Evolutionary conservation across 352 stramenopile species (phyloP).

Genomic region (Phytopythium vexans): DNA sequence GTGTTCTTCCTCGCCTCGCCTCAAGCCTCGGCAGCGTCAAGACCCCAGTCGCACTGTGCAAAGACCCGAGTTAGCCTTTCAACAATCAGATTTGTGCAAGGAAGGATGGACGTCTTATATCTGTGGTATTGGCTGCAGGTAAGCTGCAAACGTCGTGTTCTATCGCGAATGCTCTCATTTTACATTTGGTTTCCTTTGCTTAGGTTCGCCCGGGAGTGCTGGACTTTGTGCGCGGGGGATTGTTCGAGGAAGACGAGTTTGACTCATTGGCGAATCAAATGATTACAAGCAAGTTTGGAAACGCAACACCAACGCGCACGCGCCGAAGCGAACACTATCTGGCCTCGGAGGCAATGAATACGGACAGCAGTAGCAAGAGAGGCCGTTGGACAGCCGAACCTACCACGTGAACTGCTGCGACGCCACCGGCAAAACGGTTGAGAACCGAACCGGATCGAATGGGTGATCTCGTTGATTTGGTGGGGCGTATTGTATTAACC

Average conservation of each 20-base stretch:
- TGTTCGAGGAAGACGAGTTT: conserved; percentile 2
- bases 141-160: conserved; percentile 1
- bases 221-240: not conserved
- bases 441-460: no score
- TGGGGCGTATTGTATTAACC: no score
- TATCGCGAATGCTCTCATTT: not conserved
- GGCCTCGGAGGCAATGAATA: no score
- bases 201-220: no score
- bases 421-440: no score
- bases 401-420: not conserved
- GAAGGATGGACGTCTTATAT: not conserved
- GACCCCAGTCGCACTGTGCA: no score
- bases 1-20: no score
- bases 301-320: conserved; percentile 3
- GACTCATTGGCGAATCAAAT: conserved; percentile 3
- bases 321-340: conserved; percentile 2
- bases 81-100: conserved; percentile 1
- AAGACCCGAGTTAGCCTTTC: no score
- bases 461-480: no score
- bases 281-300: no score
- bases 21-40: no score
- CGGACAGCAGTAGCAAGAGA: conserved; percentile 2
- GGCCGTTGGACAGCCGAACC: not conserved
- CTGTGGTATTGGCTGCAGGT: conserved; percentile 3
- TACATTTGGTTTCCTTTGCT: not conserved